Evolutionary conservation across 208 protist species (phyloP), one percentile per base, ranked within the genome.

Genomic region (Tritrichomonas musculus): DNA sequence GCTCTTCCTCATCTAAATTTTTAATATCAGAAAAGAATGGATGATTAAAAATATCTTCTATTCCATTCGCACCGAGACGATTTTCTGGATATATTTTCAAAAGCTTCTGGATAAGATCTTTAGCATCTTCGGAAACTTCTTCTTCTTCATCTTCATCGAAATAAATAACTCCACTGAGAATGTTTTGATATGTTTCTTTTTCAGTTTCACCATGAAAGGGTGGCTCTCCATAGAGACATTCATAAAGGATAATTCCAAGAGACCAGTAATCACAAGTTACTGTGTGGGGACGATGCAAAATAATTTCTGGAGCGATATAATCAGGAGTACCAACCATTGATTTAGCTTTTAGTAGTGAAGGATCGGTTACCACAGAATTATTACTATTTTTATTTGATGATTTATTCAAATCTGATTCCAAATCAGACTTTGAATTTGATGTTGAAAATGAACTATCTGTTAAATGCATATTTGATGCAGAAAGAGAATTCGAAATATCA

Each of bases 11-110:
- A 33, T 41, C 20, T 13, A 14, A 22, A 30, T 9, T 1, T 17
- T 47, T 50, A 14, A 82, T 22, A 57, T 75, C 36, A n/a, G 73
- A 66, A 36, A 94, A 92, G 13, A 49, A 82, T 50, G 73, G 73
- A 50, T 82, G 73, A 36, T 82, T 82, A 47, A 36, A 14, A 3
- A 82, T 50, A 11, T 82, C 73, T 17, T 82, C 41, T 20, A 47
- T 47, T 33, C 14, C n/a, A 11, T 44, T 36, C 3, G 73, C 4
- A n/a, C 73, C 73, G 1, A 82, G 25, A n/a, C 73, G 47, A 3
- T 82, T 82, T 41, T 82, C 50, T 9, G 73, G 73, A 82, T 82
- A 33, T 5, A 82, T 50, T n/a, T 33, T 82, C 14, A 82, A 44
- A 3, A 82, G 41, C 25, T 36, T 44, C n/a, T 41, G 9, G 9